phyloP scores from a whole-genome alignment of 495 filamentous ascomycete genomes.

The Talaromyces nanjingensis region DNA sequence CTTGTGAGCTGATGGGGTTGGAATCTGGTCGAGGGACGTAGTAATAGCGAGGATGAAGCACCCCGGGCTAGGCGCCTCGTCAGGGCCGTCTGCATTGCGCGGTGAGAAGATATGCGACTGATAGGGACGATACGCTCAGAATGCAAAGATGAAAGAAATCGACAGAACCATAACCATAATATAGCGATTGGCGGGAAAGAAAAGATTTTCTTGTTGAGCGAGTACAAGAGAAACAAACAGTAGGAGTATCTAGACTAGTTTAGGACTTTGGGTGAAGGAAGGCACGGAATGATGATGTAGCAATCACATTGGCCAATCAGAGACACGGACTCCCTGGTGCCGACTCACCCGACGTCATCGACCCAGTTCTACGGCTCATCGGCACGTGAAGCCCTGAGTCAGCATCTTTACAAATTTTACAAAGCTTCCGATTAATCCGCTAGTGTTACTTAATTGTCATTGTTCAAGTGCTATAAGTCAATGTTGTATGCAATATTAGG shows the following conservation, averaged over 20 bases:
- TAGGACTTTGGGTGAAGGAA: background rate
- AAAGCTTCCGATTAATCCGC: too few relatives aligned
- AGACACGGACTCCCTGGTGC: too few relatives aligned
- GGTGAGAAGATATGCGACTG: background rate
- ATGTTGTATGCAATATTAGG: background rate
- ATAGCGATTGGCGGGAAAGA: background rate
- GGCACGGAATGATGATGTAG: background rate
- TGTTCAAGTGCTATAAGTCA: too few relatives aligned
- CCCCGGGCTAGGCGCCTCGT: constrained; percentile 3
- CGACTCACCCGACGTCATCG: background rate
- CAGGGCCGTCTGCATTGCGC: constrained; percentile 8
- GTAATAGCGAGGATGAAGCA: background rate
- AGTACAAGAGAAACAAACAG: background rate
- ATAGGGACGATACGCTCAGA: background rate
- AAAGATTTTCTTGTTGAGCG: background rate
- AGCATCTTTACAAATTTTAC: too few relatives aligned
- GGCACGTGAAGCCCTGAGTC: background rate
- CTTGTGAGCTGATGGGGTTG: background rate
- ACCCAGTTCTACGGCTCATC: background rate
- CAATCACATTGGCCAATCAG: background rate
- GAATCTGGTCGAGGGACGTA: constrained; percentile 1
- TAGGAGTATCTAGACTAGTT: background rate
- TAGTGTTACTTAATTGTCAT: too few relatives aligned
- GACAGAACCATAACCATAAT: background rate
- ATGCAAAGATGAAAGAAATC: background rate